Percentiles rank a stretch among this genome's conserved stretches.
phyloP scores from a whole-genome alignment of 768 basidiomycete genomes.

The Russula compacta region DNA sequence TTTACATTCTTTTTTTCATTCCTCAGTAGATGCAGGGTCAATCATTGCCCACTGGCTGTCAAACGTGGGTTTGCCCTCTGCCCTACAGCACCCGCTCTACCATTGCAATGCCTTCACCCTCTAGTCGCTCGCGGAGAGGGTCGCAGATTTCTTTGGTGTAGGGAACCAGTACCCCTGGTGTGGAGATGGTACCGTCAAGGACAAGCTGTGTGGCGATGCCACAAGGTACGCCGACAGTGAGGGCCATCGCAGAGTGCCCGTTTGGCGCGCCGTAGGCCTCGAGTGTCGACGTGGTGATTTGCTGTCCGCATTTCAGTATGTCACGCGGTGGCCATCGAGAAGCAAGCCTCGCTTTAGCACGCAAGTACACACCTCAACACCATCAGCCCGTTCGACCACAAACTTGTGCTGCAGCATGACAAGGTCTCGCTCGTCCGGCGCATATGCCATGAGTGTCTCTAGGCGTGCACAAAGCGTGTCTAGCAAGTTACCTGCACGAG shows the following conservation, averaged over 20 bases:
- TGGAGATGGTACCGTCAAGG: constrained; percentile 73
- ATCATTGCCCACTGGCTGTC: background rate
- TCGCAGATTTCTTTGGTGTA: constrained; percentile 83
- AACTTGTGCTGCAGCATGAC: constrained; percentile 99
- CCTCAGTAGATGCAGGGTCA: background rate
- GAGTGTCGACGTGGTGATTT: constrained; percentile 84
- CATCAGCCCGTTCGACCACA: constrained; percentile 81
- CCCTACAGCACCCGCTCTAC: constrained; percentile 56
- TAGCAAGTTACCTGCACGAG: constrained; percentile 69
- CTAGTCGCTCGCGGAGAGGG: constrained; percentile 54
- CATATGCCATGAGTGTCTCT: constrained; percentile 89
- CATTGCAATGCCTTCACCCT: constrained; percentile 67
- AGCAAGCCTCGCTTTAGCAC: background rate
- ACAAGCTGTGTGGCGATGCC: constrained; percentile 91
- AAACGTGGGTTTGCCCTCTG: background rate
- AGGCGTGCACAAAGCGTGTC: constrained; percentile 89
- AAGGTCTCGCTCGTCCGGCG: constrained; percentile 83
- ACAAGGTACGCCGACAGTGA: constrained; percentile 86
- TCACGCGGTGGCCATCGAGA: background rate
- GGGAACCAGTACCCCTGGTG: constrained; percentile 76
- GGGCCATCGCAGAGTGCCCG: constrained; percentile 87
- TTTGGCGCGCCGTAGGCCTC: constrained; percentile 76
- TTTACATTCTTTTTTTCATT: background rate
- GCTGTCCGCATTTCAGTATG: constrained; percentile 31
- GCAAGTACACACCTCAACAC: constrained; percentile 43